Evolutionary conservation across 306 rosid species (phyloP), one percentile per base, ranked within the genome.

Genomic region (Begonia masoniana): DNA sequence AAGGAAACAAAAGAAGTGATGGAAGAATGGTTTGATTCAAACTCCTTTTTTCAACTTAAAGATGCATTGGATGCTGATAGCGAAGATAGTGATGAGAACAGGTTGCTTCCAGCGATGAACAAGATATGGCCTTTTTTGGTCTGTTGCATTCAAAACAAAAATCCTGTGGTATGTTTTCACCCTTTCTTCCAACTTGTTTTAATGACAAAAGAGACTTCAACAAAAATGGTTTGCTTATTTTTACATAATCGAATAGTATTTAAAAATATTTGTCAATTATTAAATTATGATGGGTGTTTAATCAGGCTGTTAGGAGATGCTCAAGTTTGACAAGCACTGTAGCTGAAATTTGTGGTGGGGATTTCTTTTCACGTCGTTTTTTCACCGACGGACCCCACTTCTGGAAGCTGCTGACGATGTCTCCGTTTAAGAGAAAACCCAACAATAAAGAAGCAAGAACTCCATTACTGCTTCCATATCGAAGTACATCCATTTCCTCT

Each of bases 91-190:
- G 96, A 80, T 43, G 97, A 85, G 60, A 91, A 85, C 70, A 69
- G 97, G 78, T 57, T 85, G 71, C 97, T 85, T 81, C 97, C 97
- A 0, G 92, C 88, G n/a, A 75, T 85, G 88, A 91, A 85, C 73
- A 91, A 83, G 65, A 75, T 85, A 71, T 91, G 96, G 97, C 94
- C 96, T 31, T 85, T 80, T 71, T 58, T 91, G 68, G 79, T 83
- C 51, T 69, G 77, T 49, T 85, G 97, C 69, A 73, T 78, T 68
- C 91, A 61, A 68, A 85, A 78, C 64, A 83, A 65, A 61, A 78
- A 74, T 61, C 80, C 88, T 2, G 84, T 74, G 96, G 97, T 91
- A 61, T 39, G 91, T 56, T 53, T 14, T 64, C 55, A 21, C 56
- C 66, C 51, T 36, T 21, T 43, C 47, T 63, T 50, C 31, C 63